Evolutionary conservation across 768 basidiomycete genomes (phyloP).

Genomic region (Phlegmacium glaucopus): DNA sequence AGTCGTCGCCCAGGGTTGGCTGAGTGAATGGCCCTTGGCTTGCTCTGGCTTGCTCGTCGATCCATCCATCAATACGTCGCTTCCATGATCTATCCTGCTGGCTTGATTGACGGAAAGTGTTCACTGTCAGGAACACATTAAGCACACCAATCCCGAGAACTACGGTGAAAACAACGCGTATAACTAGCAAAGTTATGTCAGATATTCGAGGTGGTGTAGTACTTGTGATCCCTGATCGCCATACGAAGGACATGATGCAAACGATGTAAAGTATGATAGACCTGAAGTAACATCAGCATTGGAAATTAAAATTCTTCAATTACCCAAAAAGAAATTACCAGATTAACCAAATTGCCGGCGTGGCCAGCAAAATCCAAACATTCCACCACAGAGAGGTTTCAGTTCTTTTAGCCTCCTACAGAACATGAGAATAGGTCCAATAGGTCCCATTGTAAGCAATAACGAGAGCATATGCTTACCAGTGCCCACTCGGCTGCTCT

Average conservation of each 20-base stretch:
- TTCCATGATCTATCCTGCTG: conserved; percentile 35
- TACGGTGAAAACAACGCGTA: conserved; percentile 42
- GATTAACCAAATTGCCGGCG: conserved; percentile 62
- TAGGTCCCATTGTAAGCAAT: neutral
- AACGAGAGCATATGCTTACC: conserved; percentile 26
- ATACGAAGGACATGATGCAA: conserved; percentile 58
- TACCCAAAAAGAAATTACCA: conserved; percentile 42
- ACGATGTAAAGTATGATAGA: conserved; percentile 56
- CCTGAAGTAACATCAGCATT: conserved; percentile 23
- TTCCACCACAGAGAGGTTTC: conserved; percentile 44
- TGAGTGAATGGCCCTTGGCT: too few relatives aligned
- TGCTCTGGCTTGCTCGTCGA: conserved; percentile 8
- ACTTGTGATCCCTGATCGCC: conserved; percentile 47
- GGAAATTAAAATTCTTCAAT: neutral
- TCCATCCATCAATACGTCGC: conserved; percentile 21
- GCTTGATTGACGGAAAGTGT: conserved; percentile 54
- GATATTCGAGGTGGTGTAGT: conserved; percentile 15
- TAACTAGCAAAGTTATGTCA: conserved; percentile 27
- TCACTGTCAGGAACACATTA: conserved; percentile 49
- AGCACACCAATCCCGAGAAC: conserved; percentile 49
- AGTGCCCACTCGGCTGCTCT: conserved; percentile 64
- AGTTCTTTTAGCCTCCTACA: conserved; percentile 48
- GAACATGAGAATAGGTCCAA: neutral
- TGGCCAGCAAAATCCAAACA: conserved; percentile 64
- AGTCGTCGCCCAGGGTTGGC: too few relatives aligned